Evolutionary conservation across 805 yeast species (phyloP).

Genomic region (Saccharomycopsis oosterbeekiorum): DNA sequence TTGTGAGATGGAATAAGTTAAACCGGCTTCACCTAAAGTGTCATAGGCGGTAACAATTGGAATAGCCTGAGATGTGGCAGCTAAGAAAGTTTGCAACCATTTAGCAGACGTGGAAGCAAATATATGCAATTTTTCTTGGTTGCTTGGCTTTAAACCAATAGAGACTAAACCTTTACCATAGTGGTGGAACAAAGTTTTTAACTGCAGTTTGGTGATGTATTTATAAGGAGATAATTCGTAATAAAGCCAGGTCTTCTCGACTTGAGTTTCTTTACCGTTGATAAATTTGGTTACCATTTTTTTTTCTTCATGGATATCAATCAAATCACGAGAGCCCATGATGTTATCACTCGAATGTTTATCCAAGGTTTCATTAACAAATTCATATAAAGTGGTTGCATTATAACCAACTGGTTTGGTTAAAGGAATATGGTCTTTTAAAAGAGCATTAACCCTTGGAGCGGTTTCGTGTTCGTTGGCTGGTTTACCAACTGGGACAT

Average conservation of each 20-base stretch:
- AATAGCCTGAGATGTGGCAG: constrained; percentile 66
- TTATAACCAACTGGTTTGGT: constrained; percentile 54
- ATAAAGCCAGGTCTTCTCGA: constrained; percentile 81
- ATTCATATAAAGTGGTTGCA: constrained; percentile 63
- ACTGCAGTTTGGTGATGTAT: constrained; percentile 51
- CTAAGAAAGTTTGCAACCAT: constrained; percentile 86
- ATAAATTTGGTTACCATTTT: constrained; percentile 65
- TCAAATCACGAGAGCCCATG: constrained; percentile 71
- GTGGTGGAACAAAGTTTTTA: constrained; percentile 37
- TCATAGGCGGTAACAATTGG: constrained; percentile 95
- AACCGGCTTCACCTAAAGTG: constrained; percentile 82
- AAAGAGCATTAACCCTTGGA: constrained; percentile 57
- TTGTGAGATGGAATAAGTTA: constrained; percentile 76
- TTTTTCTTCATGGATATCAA: constrained; percentile 65
- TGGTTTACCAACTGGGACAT: constrained; percentile 55
- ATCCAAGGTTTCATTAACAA: constrained; percentile 48
- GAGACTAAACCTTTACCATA: constrained; percentile 69
- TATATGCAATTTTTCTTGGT: constrained; percentile 60
- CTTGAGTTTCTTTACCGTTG: constrained; percentile 62
- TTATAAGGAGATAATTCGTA: constrained; percentile 71
- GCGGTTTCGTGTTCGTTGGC: constrained; percentile 73
- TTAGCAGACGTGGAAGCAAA: constrained; percentile 81
- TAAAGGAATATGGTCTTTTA: constrained; percentile 38
- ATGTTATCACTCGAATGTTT: constrained; percentile 44
- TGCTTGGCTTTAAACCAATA: constrained; percentile 58